These are phyloP conservation scores for Fragaria iinumae DNA, from an alignment of 306 rosid species.

Conservation along the genomic window DNA sequence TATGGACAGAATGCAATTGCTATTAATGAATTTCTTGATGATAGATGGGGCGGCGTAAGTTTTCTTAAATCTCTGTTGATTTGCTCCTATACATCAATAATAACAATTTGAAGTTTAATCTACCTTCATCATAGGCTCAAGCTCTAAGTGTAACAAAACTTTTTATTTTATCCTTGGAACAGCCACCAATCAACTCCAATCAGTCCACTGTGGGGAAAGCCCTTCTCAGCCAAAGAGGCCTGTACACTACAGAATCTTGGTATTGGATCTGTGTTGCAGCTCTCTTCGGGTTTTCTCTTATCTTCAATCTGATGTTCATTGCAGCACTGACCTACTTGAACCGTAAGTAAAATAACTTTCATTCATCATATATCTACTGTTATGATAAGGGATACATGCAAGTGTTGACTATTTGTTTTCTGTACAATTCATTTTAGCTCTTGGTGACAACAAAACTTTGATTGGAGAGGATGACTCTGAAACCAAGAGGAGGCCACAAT, in stretches of 20 bases:
- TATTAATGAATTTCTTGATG: slow-evolving; percentile 50
- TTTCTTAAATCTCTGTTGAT: background rate
- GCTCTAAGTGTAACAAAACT: background rate
- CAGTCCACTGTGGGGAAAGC: slow-evolving; percentile 19
- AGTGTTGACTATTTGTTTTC: background rate
- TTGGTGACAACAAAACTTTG: background rate
- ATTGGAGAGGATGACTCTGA: background rate
- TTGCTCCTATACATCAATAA: background rate
- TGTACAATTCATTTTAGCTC: background rate
- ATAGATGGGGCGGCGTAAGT: slow-evolving; percentile 58
- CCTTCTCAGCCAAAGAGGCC: slow-evolving; percentile 25
- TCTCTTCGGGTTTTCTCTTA: slow-evolving; percentile 43
- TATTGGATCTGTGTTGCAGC: slow-evolving; percentile 57
- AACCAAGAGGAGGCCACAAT: background rate
- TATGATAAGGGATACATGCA: background rate
- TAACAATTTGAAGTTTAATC: background rate
- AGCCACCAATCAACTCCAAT: slow-evolving; percentile 13
- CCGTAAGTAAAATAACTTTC: slow-evolving; percentile 38
- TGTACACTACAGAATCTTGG: slow-evolving; percentile 32
- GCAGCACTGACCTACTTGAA: slow-evolving; percentile 57
- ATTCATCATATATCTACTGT: background rate
- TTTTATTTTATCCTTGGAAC: background rate
- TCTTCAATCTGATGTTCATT: slow-evolving; percentile 50
- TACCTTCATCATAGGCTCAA: background rate
- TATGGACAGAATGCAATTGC: slow-evolving; percentile 53